Evolutionary conservation across 148 eudicot species (phyloP), one percentile per base, ranked within the genome.

Genomic region (Rheum nobile): DNA sequence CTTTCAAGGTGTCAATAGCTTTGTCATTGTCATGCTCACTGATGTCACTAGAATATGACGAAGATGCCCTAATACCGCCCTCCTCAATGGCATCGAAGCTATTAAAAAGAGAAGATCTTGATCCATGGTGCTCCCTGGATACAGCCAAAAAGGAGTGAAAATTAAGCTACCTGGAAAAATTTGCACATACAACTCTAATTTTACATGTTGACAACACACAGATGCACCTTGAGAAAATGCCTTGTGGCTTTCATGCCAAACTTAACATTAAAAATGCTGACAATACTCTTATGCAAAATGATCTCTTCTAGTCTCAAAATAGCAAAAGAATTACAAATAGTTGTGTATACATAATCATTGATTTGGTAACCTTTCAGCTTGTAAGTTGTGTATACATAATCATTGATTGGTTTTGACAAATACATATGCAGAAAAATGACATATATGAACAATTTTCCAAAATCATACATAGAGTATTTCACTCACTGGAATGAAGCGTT

Each of bases 41-140:
- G 63, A 83, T 81, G 47, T 86, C 90, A 77, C 80, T 80, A 67
- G 92, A 82, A 78, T 80, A 84, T 31, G 92, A 86, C 11, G 92
- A 83, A 44, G 97, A 82, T 78, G 88, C 88, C 75, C 86, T 86
- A 39, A 90, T 84, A 79, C 96, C 94, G 78, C 96, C 98, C 77
- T 86, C 98, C 86, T 90, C 94, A 74, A 90, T 83, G 72, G 59
- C 74, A 82, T 87, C 88, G 57, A 80, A 80, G 59, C 75, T 83
- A 82, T 88, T 93, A 76, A 89, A 82, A 37, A 90, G 84, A 57
- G 87, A 67, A 79, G 86, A 52, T 83, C 83, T 87, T 55, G 93
- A 82, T 63, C 83, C 70, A 68, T 92, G 90, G 74, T 83, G 82
- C 70, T 93, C 93, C 87, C 98, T 93, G 82, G 44, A 67, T 26